These are phyloP conservation scores for Colletotrichum zoysiae DNA, from an alignment of 2,329 filamentous ascomycete species.

Conservation along the genomic window DNA sequence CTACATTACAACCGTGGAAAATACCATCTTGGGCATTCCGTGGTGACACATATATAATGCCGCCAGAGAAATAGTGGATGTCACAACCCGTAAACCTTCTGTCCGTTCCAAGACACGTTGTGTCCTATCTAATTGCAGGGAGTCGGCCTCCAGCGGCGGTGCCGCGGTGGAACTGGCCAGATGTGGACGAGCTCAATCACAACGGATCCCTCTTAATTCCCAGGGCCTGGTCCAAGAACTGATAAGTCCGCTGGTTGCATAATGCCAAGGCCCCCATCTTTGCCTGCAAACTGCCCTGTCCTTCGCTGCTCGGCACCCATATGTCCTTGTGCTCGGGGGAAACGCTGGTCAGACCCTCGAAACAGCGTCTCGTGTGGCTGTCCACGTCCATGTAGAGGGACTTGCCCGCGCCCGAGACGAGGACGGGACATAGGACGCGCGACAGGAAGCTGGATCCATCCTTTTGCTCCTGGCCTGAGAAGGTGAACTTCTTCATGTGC, in stretches of 20 bases:
- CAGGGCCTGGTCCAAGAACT: conserved; percentile 45
- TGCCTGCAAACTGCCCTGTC: conserved; percentile 44
- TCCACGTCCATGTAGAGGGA: conserved; percentile 43
- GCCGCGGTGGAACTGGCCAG: too few relatives aligned
- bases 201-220: conserved; percentile 2
- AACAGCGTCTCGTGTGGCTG: conserved; percentile 34
- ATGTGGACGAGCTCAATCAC: too few relatives aligned
- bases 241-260: conserved; percentile 43
- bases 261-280: conserved; percentile 45
- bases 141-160: too few relatives aligned
- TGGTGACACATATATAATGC: too few relatives aligned
- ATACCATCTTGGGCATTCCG: too few relatives aligned
- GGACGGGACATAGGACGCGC: conserved; percentile 46
- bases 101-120: too few relatives aligned
- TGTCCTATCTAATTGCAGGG: too few relatives aligned
- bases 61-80: too few relatives aligned
- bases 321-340: conserved; percentile 42
- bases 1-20: too few relatives aligned
- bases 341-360: conserved; percentile 37
- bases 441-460: conserved; percentile 42
- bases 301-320: conserved; percentile 42
- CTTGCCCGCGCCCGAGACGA: conserved; percentile 46
- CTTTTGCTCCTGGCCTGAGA: conserved; percentile 14
- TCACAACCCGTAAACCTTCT: too few relatives aligned
- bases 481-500: conserved; percentile 41